Percentiles rank a stretch among this genome's conserved stretches.
phyloP scores from a whole-genome alignment of 768 basidiomycete species.

The Paxillus involutus region DNA sequence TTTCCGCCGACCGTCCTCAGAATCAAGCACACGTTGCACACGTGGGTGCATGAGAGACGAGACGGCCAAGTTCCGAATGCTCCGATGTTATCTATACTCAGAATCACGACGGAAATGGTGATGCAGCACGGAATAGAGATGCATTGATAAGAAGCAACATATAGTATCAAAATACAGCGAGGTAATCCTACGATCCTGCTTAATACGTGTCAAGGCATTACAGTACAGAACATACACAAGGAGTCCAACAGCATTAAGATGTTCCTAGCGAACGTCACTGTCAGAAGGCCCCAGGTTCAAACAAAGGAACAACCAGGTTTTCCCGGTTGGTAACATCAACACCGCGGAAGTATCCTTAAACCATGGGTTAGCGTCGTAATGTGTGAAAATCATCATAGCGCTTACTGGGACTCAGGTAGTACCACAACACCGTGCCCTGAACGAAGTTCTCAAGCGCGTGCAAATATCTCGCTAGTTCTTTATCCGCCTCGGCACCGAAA shows the following conservation, averaged over 20 bases:
- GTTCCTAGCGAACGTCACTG: neutral
- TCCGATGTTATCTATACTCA: neutral
- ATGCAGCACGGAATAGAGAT: neutral
- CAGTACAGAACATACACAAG: constrained; percentile 21
- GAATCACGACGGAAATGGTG: neutral
- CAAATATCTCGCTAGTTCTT: constrained; percentile 33
- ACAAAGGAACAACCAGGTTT: constrained; percentile 30
- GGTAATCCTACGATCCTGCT: constrained; percentile 14
- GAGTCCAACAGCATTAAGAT: neutral
- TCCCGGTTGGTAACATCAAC: constrained; percentile 31
- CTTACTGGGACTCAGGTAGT: constrained; percentile 40
- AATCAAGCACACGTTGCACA: neutral
- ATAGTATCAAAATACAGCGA: constrained; percentile 13
- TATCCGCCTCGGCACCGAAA: constrained; percentile 34
- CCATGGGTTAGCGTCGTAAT: constrained; percentile 11
- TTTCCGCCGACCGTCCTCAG: neutral
- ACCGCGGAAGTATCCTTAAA: constrained; percentile 33
- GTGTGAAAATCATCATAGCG: neutral
- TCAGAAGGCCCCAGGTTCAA: constrained; percentile 26
- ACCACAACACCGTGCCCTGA: constrained; percentile 40
- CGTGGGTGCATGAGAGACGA: neutral
- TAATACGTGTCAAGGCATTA: constrained; percentile 8
- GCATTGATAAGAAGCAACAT: constrained; percentile 9
- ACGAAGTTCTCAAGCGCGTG: constrained; percentile 37
- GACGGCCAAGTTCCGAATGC: neutral